Evolutionary conservation across 2,329 filamentous ascomycete genomes (phyloP), one percentile per base, ranked within the genome.

Genomic region (Cladosporium sp.): DNA sequence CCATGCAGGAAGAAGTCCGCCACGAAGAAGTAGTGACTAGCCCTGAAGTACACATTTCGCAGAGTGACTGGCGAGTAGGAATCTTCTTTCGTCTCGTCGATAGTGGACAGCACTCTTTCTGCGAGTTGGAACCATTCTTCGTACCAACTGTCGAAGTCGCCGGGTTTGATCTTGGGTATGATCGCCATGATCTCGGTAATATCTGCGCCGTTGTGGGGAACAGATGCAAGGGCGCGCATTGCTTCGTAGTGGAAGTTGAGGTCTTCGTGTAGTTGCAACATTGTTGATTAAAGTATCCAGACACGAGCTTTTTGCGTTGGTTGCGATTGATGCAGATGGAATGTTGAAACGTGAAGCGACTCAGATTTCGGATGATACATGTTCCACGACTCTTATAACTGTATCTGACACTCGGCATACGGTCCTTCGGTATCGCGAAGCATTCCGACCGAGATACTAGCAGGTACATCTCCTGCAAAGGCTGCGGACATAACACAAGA

Each of bases 1-100:
- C 73, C 75, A 54, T 80, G 78, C 13, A 82, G 71, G 69, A 76
- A 84, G 67, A 81, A 80, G 64, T 80, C 77, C 5, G 82, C 77
- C 0, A 70, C 62, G 25, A 81, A 79, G 69, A 78, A 82, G 70
- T 84, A 84, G 1, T 73, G 76, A 0, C 80, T 69, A 3, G 79
- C 77, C 5, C 73, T 75, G 69, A 83, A 81, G 53, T 51, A 59
- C 13, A 54, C 61, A 21, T 66, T 61, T 5, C 65, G 51, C 32
- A 54, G 23, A 32, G 51, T 66, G 26, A 65, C 57, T 1, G 60
- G 51, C 26, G 46, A 56, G 21, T 43, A 58, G 1, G 49, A 49
- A 18, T 23, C 21, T 26, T 36, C 32, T 25, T 62, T 58, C 3
- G 16, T 53, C 30, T 63, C 61, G n/a, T 69, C 67, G 39, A 68